Evolutionary conservation across 768 basidiomycete species (phyloP), one percentile per base, ranked within the genome.

Genomic region (Psilocybe cyanescens): DNA sequence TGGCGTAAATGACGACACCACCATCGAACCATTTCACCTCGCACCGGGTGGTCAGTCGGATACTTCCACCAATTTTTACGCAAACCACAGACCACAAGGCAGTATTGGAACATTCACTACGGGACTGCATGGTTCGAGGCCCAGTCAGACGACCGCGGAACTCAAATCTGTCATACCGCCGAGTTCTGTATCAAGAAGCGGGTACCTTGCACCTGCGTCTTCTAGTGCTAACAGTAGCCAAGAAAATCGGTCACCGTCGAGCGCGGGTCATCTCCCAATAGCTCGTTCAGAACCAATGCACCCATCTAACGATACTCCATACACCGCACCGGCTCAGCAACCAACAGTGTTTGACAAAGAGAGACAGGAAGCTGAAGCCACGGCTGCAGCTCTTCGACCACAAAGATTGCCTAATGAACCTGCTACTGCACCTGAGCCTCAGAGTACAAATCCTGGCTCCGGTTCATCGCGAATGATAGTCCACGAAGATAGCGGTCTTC

Each of bases 401-500:
- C 51, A 53, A 19, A 53, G 31, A 33, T n/a, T 33, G 4, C 35
- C 51, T 2, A 30, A 19, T 33, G 24, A 19, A n/a, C 14, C n/a
- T n/a, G 14, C 5, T 2, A 19, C 51, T 33, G 6, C 51, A n/a
- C 41, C n/a, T n/a, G 37, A 39, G 37, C 37, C 37, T 14, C 29
- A 51, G 50, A 30, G 30, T 19, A 19, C 33, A 53, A 24, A 2
- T 33, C 39, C 50, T 29, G 50, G 12, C 31, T 51, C 33, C 33
- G 17, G n/a, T 14, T 37, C 51, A 16, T 53, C 51, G 7, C 30
- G 51, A 19, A 17, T 53, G 51, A 12, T 53, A 35, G 31, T 62
- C 39, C 66, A 64, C 29, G 55, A 64, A 37, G 66, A 67, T 47
- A 67, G 66, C 45, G 66, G 66, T 16, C 41, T 67, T 6, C 63